Conservation (phyloP, 768 basidiomycete genomes). For the Termitomyces titanicus region DNA sequence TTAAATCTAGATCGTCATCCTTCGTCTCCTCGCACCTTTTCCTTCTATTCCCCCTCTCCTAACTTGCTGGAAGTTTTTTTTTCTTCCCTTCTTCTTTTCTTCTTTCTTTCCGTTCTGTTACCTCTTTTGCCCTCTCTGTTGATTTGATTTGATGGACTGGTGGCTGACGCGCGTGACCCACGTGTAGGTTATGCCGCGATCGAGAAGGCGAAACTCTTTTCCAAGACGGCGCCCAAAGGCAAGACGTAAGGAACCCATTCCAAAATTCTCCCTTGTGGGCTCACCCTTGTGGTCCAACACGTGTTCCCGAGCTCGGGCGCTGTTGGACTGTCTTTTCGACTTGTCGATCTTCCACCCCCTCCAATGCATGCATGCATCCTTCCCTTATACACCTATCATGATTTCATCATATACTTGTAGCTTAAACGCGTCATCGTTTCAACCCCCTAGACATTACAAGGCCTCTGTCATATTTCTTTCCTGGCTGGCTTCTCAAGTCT, state of each 20-base stretch:
- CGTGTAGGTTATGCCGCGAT: slow-evolving; percentile 72
- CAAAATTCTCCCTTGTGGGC: background rate
- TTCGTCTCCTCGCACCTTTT: background rate
- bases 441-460: background rate
- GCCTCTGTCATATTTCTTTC: background rate
- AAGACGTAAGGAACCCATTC: slow-evolving; percentile 42
- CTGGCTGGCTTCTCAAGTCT: background rate
- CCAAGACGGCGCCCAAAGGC: slow-evolving; percentile 74
- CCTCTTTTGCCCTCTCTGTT: background rate
- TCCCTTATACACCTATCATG: background rate
- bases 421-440: background rate
- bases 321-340: slow-evolving; percentile 1
- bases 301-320: slow-evolving; percentile 7
- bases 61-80: background rate
- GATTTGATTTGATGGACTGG: slow-evolving; percentile 1
- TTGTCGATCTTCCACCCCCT: background rate
- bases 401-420: background rate
- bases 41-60: background rate
- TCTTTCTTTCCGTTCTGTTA: background rate
- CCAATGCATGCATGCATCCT: background rate
- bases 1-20: background rate
- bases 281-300: background rate
- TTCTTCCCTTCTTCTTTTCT: background rate
- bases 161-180: slow-evolving; percentile 8
- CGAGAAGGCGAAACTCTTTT: slow-evolving; percentile 91